Evolutionary conservation across 306 rosid species (phyloP), one percentile per base, ranked within the genome.

Genomic region (Medicago truncatula): DNA sequence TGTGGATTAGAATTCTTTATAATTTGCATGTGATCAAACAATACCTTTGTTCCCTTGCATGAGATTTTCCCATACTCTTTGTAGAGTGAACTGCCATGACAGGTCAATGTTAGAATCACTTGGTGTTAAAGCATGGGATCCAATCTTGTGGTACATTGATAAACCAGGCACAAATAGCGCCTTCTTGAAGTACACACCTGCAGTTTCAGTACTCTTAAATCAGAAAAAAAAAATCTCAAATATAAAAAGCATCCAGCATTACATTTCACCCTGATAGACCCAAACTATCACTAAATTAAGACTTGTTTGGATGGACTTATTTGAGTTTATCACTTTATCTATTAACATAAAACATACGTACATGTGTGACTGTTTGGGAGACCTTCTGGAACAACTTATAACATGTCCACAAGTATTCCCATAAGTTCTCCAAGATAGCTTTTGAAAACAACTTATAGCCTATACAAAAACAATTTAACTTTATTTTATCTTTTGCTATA

Each of bases 151-250:
- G 77, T 87, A 88, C 75, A 89, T 69, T 41, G 98, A 95, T 75
- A 77, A 81, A 81, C 90, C 92, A 76, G 98, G 97, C 72, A 89
- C 94, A 83, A 95, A 92, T 46, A 95, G 85, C 1, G 97, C 98
- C 85, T 87, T 92, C 89, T 85, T 87, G 88, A 95, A 95, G 88
- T 80, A 82, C 50, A 95, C 87, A 80, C 96, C 98, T 95, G 75
- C 67, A 78, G 36, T 59, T 70, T 73, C 78, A 82, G 65, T 63
- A 28, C 60, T 75, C 63, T 82, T 46, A 67, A 62, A 62, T 67
- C 63, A 52, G 23, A 71, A 61, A 11, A 66, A 67, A 13, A 56
- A 14, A 13, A 13, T 31, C 20, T 31, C 78, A 41, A 31, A 67
- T 4, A 8, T 4, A 76, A 64, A 79, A 70, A 3, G 44, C 28